phyloP scores from a whole-genome alignment of 331 rosid genomes.

The Erythrophleum ivorense region DNA sequence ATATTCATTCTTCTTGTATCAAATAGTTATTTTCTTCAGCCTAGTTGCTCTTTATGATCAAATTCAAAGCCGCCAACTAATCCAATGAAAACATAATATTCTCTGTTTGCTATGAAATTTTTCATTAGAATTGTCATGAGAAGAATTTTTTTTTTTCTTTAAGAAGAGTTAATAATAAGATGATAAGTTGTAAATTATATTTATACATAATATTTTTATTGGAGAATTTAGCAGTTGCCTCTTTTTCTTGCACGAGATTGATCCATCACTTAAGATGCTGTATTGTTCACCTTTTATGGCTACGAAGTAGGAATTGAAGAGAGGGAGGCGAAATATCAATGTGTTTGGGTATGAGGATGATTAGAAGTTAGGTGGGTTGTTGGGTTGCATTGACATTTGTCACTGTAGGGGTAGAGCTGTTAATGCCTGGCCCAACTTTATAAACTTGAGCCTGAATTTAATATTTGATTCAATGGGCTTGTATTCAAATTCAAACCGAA shows the following conservation, averaged over 20 bases:
- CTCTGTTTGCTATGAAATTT: no score
- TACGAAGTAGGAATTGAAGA: neutral
- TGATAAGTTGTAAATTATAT: neutral
- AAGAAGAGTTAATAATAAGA: neutral
- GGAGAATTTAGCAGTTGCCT: no score
- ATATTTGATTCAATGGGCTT: neutral
- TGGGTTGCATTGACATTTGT: neutral
- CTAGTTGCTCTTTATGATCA: neutral
- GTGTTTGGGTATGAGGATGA: neutral
- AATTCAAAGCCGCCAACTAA: neutral
- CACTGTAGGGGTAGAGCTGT: neutral
- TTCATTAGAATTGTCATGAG: neutral
- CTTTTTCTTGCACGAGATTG: no score
- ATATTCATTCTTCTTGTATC: slow-evolving; percentile 48
- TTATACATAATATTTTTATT: neutral
- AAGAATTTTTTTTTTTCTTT: no score
- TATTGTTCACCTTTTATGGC: neutral
- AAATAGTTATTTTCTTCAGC: slow-evolving; percentile 13
- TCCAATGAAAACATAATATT: neutral
- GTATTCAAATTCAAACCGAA: neutral
- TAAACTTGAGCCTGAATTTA: neutral
- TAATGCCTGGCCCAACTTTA: neutral
- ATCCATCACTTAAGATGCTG: no score
- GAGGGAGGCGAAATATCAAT: no score
- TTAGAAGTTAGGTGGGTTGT: neutral